Base-by-base conservation (phyloP, 345 rosid species). In the Xanthoceras sorbifolium region DNA sequence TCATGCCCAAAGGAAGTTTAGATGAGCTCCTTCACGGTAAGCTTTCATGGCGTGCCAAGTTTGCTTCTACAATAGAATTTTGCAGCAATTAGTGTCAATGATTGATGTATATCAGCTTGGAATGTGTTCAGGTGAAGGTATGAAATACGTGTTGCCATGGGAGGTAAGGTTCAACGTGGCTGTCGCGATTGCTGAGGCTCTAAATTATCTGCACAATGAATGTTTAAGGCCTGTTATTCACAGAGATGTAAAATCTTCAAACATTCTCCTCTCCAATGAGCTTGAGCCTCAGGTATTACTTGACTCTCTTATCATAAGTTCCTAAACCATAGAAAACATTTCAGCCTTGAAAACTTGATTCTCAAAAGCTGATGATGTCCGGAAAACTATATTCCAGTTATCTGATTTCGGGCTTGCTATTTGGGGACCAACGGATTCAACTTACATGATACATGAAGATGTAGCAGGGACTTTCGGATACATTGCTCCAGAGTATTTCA, bases 381-480 rank as follows among this genome's bases (percentile, higher is more conserved):
- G 11, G 7, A 38, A 57, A 42, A 31, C 25, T 9, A 14, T 23
- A 7, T 34, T 40, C 38, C 88, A 88, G 91, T 76, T 88, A 60
- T 83, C 88, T 4, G 92, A 88, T 80, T 86, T 88, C 15, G 92
- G 90, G 28, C 84, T 88, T 50, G 90, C 92, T 10, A 83, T 88
- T 14, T 76, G 85, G 90, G 86, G 81, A 70, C 85, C 92, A 36
- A 75, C 71, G 42, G 73, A 80, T 71, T 74, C 87, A 57, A 67
- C 72, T 32, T 77, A 72, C 66, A 52, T 69, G 59, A 78, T 79
- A 15, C 78, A 70, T 10, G 71, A 67, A 32, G 83, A 78, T 54
- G 85, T 83, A 8, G 88, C 84, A 14, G 92, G 92, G 48, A 88
- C 90, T 32, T 88, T 88, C 5, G 92, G 92, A 26, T 88, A 88